Conservation (phyloP, 768 basidiomycete species). For the Pisolithus tinctorius region DNA sequence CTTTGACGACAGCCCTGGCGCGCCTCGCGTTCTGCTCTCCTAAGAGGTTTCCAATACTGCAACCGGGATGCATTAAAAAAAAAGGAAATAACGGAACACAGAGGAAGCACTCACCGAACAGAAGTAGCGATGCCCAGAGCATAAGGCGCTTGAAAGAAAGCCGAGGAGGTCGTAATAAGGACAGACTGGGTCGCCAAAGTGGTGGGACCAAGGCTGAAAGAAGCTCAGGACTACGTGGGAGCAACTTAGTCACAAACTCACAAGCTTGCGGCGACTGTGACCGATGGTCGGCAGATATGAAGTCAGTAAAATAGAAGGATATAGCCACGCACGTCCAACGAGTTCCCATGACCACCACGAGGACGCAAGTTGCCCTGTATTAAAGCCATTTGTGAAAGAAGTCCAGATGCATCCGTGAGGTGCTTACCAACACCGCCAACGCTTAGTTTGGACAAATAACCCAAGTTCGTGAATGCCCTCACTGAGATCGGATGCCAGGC, state of each 20-base stretch:
- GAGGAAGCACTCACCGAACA: constrained; percentile 51
- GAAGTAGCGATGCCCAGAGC: constrained; percentile 77
- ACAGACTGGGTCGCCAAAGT: constrained; percentile 86
- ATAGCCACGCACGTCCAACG: constrained; percentile 37
- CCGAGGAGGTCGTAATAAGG: constrained; percentile 50
- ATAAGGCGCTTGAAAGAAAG: constrained; percentile 76
- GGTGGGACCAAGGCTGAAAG: constrained; percentile 64
- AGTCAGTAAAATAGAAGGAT: background rate
- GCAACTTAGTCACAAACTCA: constrained; percentile 18
- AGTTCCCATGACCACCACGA: constrained; percentile 99
- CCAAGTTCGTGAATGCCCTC: constrained; percentile 58
- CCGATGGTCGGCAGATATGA: constrained; percentile 3
- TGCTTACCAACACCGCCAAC: constrained; percentile 67
- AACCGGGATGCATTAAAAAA: background rate
- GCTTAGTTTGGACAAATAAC: constrained; percentile 67
- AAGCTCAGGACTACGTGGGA: constrained; percentile 5
- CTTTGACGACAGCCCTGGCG: constrained; percentile 62
- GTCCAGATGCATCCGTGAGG: background rate
- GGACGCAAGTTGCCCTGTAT: constrained; percentile 65
- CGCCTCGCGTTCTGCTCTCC: constrained; percentile 71
- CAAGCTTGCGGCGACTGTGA: constrained; percentile 48
- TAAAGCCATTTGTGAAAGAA: background rate
- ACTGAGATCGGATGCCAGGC: constrained; percentile 81
- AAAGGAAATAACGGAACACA: background rate
- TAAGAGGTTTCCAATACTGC: constrained; percentile 80